Percentiles rank a stretch among this genome's conserved stretches.
phyloP scores from a whole-genome alignment of 345 rosid species.

The Populus deltoides region DNA sequence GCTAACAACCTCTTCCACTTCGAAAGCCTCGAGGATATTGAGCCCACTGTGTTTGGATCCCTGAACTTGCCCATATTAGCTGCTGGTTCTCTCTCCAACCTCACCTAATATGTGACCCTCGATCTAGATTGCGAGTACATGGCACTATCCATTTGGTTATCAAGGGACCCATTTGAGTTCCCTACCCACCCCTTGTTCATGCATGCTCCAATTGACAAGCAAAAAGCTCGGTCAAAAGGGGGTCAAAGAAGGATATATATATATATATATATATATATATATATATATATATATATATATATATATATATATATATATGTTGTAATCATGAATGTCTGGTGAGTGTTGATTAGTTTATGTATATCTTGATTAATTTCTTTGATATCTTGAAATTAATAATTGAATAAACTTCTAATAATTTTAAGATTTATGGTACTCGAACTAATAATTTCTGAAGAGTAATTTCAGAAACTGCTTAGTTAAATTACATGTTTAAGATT shows the following conservation, averaged over 20 bases:
- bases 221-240: conserved; percentile 38
- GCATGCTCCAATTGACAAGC: conserved; percentile 40
- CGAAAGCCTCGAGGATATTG: not conserved
- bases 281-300: no score
- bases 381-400: no score
- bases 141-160: conserved; percentile 30
- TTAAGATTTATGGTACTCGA: fast-evolving
- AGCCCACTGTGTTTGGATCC: conserved; percentile 29
- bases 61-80: conserved; percentile 69
- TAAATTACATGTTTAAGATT: no score
- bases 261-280: no score
- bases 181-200: conserved; percentile 37
- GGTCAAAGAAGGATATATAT: conserved; percentile 33
- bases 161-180: conserved; percentile 29
- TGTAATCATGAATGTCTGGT: no score
- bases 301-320: no score
- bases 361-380: no score
- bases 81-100: conserved; percentile 20
- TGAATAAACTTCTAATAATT: fast-evolving
- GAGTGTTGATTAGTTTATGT: no score
- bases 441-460: fast-evolving
- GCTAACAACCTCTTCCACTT: conserved; percentile 22
- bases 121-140: conserved; percentile 30
- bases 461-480: fast-evolving
- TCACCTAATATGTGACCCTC: conserved; percentile 39